Evolutionary conservation across 2,329 filamentous ascomycete species (phyloP).

Genomic region (Penicillium oxalicum): DNA sequence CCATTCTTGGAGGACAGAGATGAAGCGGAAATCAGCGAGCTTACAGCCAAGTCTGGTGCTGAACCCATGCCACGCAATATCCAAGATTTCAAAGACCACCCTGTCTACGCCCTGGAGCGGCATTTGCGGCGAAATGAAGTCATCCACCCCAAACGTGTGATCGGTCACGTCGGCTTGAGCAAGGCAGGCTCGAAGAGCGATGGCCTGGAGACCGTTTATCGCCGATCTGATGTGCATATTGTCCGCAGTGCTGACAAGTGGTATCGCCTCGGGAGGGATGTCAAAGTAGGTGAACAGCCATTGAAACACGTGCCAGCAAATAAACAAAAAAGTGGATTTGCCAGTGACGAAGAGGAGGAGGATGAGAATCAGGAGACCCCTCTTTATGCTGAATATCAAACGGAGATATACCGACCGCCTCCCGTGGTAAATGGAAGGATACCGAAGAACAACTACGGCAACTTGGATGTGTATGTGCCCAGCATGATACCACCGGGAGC

Average conservation of each 20-base stretch:
- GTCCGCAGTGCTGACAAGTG: conserved; percentile 79
- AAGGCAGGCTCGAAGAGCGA: conserved; percentile 41
- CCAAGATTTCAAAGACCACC: conserved; percentile 81
- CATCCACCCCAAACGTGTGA: conserved; percentile 63
- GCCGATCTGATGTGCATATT: conserved; percentile 70
- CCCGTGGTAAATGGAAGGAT: conserved; percentile 69
- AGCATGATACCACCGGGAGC: conserved; percentile 59
- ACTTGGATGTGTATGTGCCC: conserved; percentile 58
- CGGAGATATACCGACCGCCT: conserved; percentile 67
- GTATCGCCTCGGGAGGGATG: conserved; percentile 79
- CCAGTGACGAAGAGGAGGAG: conserved; percentile 39
- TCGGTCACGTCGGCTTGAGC: conserved; percentile 66
- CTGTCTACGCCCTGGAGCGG: conserved; percentile 74
- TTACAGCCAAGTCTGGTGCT: conserved; percentile 62
- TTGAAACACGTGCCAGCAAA: conserved; percentile 63
- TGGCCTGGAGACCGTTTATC: conserved; percentile 70
- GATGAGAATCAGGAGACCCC: conserved; percentile 49
- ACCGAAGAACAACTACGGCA: conserved; percentile 56
- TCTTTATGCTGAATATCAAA: conserved; percentile 56
- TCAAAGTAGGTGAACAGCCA: conserved; percentile 73
- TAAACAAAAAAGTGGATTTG: conserved; percentile 28
- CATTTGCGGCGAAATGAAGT: conserved; percentile 82
- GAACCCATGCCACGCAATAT: conserved; percentile 85
- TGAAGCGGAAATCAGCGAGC: conserved; percentile 73
- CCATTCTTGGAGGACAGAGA: conserved; percentile 59